Evolutionary conservation across 2,329 filamentous ascomycete genomes (phyloP).

Genomic region (Rhynchosporium secalis): DNA sequence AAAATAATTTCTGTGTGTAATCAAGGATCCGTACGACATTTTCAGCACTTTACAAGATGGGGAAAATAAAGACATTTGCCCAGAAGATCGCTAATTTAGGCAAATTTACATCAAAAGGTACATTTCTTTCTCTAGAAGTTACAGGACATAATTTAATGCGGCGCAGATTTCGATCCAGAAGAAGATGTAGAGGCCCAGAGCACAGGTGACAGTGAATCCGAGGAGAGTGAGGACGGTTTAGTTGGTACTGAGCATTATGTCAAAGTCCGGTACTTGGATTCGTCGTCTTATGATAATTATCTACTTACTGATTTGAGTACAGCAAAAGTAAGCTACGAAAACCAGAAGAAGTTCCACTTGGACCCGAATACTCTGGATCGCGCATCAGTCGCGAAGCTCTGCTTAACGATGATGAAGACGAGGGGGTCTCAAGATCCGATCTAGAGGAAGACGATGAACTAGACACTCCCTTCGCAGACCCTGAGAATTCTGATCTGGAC

Average conservation of each 20-base stretch:
- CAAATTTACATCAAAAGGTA: slow-evolving; percentile 60
- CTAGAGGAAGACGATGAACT: slow-evolving; percentile 42
- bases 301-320: slow-evolving; percentile 21
- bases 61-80: slow-evolving; percentile 50
- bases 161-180: slow-evolving; percentile 44
- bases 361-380: slow-evolving; percentile 77
- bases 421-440: slow-evolving; percentile 48
- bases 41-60: slow-evolving; percentile 45
- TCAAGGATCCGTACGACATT: too few relatives aligned
- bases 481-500: slow-evolving; percentile 55
- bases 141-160: slow-evolving; percentile 15
- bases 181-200: slow-evolving; percentile 34
- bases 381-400: slow-evolving; percentile 70
- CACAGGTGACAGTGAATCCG: slow-evolving; percentile 46
- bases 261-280: slow-evolving; percentile 59
- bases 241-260: slow-evolving; percentile 85
- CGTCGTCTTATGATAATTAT: background rate
- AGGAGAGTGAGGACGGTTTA: slow-evolving; percentile 52
- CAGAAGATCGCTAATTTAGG: slow-evolving; percentile 63
- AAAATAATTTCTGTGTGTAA: slow-evolving; percentile 23
- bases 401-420: slow-evolving; percentile 55
- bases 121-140: slow-evolving; percentile 2
- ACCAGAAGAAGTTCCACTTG: slow-evolving; percentile 66
- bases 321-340: slow-evolving; percentile 83
- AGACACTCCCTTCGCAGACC: slow-evolving; percentile 46